Conservation (phyloP, 176 grass and related monocot species). For the Metroxylon sagu region DNA sequence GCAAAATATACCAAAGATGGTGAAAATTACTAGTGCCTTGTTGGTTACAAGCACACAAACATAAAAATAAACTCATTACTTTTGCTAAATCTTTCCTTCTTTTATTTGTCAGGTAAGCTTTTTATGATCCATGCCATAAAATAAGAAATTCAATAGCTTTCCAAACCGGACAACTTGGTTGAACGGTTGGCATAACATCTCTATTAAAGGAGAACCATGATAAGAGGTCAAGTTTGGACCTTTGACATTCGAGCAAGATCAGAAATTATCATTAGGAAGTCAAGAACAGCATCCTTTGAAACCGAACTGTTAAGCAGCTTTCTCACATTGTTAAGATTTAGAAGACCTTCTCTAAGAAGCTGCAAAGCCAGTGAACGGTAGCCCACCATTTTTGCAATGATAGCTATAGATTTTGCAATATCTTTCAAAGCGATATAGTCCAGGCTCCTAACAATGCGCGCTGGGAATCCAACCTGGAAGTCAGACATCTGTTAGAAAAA, state of each 20-base stretch:
- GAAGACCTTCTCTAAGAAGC: slow-evolving; percentile 80
- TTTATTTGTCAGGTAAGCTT: no score
- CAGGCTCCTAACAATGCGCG: slow-evolving; percentile 49
- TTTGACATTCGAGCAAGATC: slow-evolving; percentile 98
- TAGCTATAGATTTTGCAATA: slow-evolving; percentile 62
- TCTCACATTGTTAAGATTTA: slow-evolving; percentile 56
- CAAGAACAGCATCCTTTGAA: slow-evolving; percentile 60
- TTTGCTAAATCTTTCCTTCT: no score
- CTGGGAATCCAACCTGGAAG: slow-evolving; percentile 58
- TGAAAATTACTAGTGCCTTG: no score
- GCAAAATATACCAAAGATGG: no score
- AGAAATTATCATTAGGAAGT: slow-evolving; percentile 98
- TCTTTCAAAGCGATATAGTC: slow-evolving; percentile 66
- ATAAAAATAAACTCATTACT: no score
- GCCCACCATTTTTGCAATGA: slow-evolving; percentile 92
- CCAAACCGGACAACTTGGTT: no score
- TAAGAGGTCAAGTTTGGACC: slow-evolving; percentile 32
- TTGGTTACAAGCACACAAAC: no score
- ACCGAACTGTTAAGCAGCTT: slow-evolving; percentile 41
- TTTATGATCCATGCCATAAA: no score
- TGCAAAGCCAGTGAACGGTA: slow-evolving; percentile 62
- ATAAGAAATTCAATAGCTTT: no score
- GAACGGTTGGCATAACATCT: no score
- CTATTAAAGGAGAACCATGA: no score
- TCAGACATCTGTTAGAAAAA: slow-evolving; percentile 7